Conservation (phyloP, 352 stramenopile species). For the Globisporangium cylindrosporum region DNA sequence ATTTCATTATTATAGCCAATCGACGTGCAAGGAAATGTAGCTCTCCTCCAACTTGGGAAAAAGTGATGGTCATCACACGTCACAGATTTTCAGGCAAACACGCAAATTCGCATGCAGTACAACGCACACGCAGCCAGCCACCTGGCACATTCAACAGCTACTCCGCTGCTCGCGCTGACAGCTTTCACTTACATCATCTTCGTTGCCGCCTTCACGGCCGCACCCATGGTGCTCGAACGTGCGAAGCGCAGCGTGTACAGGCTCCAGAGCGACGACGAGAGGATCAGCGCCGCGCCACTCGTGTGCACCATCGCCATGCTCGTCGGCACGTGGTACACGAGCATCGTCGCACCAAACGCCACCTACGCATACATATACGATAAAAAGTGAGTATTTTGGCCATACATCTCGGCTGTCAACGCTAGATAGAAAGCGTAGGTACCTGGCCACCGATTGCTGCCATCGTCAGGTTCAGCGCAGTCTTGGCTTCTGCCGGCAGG, state of each 20-base stretch:
- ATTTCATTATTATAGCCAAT: too few relatives aligned
- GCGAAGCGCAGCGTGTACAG: conserved; percentile 65
- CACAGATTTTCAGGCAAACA: too few relatives aligned
- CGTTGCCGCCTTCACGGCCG: conserved; percentile 19
- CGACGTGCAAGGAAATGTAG: too few relatives aligned
- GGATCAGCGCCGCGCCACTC: conserved; percentile 44
- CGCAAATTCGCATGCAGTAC: too few relatives aligned
- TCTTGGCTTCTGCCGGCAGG: conserved; percentile 58
- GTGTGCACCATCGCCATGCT: conserved; percentile 93
- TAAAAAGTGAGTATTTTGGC: too few relatives aligned
- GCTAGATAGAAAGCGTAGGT: neutral
- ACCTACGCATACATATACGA: conserved; percentile 47
- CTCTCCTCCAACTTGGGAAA: too few relatives aligned
- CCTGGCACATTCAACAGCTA: too few relatives aligned
- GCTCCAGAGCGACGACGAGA: conserved; percentile 65
- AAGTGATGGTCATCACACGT: too few relatives aligned
- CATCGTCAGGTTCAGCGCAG: conserved; percentile 51
- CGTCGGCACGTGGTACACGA: conserved; percentile 95
- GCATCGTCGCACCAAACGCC: conserved; percentile 90
- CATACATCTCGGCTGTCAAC: too few relatives aligned
- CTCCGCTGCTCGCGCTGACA: too few relatives aligned
- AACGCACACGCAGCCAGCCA: too few relatives aligned
- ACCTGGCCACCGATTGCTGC: conserved; percentile 52
- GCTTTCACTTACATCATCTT: conserved; percentile 13
- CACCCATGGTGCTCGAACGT: conserved; percentile 33